Evolutionary conservation across 345 rosid genomes (phyloP), one percentile per base, ranked within the genome.

Genomic region (Acer yangbiense): DNA sequence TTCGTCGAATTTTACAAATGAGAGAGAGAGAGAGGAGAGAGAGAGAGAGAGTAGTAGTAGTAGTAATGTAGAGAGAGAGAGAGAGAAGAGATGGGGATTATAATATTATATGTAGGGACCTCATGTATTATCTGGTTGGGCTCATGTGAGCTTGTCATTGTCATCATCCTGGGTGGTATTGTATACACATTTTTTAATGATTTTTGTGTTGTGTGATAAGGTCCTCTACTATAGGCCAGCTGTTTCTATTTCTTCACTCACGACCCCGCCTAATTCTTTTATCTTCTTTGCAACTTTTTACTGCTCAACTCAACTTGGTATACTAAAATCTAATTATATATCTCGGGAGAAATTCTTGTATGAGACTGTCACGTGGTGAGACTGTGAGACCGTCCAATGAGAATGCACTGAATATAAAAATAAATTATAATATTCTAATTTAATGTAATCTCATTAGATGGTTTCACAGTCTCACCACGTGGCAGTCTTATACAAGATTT

Each of bases 81-180:
- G 58, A 61, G 54, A 69, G 73, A 50, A 46, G 62, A 70, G 46
- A 68, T 32, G 77, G 50, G 20, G 79, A 65, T 71, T 71, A 23
- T 23, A 23, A 23, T 23, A 23, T 23, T 23, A 74, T 77, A 68
- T 54, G 82, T 76, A 73, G 90, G 91, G 91, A 80, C 90, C 87
- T 78, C 85, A n/a, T 69, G 87, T 87, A 82, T 77, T 73, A 84
- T 83, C 84, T 86, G 86, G 88, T 77, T 87, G 84, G 85, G 87
- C 67, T 86, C 92, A 86, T 88, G 92, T 87, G 87, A 83, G 80
- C 86, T 79, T 79, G 92, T 87, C 89, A 75, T 70, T 81, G 75
- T 87, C 85, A 75, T 78, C 74, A 63, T 80, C 83, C 84, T 82
- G 77, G 80, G 82, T 80, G 83, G 54, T 82, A 35, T 35, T 35